Conservation (phyloP, 2,329 filamentous ascomycete genomes). For the Thelonectria rubi region DNA sequence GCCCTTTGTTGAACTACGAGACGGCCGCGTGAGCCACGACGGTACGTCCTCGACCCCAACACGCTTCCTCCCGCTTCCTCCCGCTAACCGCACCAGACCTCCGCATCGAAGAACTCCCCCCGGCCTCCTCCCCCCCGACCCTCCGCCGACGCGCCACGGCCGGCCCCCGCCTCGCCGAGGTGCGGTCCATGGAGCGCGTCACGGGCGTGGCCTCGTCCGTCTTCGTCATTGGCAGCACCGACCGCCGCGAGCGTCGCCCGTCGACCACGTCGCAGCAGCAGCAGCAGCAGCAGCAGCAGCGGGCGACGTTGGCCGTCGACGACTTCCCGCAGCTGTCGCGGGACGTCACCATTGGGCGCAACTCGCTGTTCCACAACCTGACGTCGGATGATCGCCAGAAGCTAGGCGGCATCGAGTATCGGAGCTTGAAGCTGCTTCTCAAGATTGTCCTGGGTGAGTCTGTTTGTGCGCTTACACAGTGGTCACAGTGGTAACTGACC, state of each 20-base stretch:
- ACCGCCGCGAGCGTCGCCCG: constrained; percentile 28
- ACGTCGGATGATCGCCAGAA: constrained; percentile 52
- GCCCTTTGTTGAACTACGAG: constrained; percentile 41
- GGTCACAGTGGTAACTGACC: neutral
- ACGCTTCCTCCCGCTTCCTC: neutral
- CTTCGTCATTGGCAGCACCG: constrained; percentile 49
- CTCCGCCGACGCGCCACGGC: constrained; percentile 40
- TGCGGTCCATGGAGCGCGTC: constrained; percentile 49
- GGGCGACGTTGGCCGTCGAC: constrained; percentile 30
- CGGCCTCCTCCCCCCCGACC: constrained; percentile 23
- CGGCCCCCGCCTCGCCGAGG: constrained; percentile 41
- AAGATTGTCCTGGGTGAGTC: constrained; percentile 54
- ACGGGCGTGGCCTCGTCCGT: constrained; percentile 49
- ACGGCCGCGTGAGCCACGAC: constrained; percentile 34
- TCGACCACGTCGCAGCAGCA: constrained; percentile 21
- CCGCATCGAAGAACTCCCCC: constrained; percentile 27
- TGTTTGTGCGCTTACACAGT: no score
- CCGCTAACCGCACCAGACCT: constrained; percentile 30
- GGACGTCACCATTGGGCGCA: constrained; percentile 55
- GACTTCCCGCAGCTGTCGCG: constrained; percentile 53
- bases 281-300: constrained; percentile 16
- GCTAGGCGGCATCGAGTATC: constrained; percentile 63
- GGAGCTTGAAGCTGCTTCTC: constrained; percentile 57
- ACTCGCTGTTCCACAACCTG: constrained; percentile 57
- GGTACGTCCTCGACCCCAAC: constrained; percentile 16